phyloP scores from a whole-genome alignment of 129 eudicot species.

The Flaveria ramosissima region DNA sequence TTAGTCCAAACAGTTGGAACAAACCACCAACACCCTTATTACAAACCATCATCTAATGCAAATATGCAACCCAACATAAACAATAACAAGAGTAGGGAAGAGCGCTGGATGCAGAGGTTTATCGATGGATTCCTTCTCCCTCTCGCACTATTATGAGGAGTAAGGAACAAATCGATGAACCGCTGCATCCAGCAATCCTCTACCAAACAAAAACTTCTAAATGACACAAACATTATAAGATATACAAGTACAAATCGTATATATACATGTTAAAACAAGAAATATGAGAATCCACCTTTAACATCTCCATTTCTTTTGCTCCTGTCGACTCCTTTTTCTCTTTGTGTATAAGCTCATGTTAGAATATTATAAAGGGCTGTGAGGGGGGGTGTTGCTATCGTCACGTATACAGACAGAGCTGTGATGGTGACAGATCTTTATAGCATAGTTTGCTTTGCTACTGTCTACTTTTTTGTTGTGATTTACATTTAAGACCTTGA shows the following conservation, averaged over 20 bases:
- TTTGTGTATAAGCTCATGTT: background rate
- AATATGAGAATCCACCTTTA: constrained; percentile 20
- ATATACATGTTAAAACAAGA: background rate
- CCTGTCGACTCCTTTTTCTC: background rate
- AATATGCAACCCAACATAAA: too few relatives aligned
- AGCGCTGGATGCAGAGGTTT: constrained; percentile 95
- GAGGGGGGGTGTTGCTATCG: constrained; percentile 31
- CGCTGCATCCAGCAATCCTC: constrained; percentile 77
- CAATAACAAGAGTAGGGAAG: constrained; percentile 18
- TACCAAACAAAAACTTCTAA: constrained; percentile 9
- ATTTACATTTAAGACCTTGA: constrained; percentile 22
- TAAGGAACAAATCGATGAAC: constrained; percentile 80
- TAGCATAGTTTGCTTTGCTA: constrained; percentile 14
- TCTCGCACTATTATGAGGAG: background rate
- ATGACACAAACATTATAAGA: background rate
- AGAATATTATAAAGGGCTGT: constrained; percentile 31
- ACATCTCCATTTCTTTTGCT: constrained; percentile 5
- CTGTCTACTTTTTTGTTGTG: background rate
- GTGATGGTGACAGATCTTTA: constrained; percentile 24
- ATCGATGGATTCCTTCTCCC: constrained; percentile 66
- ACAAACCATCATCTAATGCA: too few relatives aligned
- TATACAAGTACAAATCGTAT: background rate
- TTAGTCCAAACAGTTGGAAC: too few relatives aligned
- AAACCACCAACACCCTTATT: too few relatives aligned
- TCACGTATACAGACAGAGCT: constrained; percentile 31